A percentile compares a stretch with the other conserved stretches of the same genome.
These are phyloP conservation scores for Vaccinium vitisidaea DNA, from an alignment of 148 eudicot genomes.

Conservation along the genomic window DNA sequence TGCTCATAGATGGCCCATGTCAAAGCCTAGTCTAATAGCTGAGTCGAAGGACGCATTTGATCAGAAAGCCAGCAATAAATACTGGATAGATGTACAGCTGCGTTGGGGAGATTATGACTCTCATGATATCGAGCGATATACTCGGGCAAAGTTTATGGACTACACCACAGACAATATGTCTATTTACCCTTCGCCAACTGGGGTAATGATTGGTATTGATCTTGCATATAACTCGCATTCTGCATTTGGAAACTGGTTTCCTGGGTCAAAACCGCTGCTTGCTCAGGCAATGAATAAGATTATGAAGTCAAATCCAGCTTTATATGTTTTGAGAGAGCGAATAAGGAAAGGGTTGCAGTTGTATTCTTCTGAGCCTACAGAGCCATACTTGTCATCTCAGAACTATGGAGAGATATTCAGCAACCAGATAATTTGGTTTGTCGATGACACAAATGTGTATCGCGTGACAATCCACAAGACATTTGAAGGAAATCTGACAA, in stretches of 20 bases:
- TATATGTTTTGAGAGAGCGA: conserved; percentile 93
- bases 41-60: conserved; percentile 99
- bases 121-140: conserved; percentile 98
- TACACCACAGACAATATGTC: conserved; percentile 99
- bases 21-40: conserved; percentile 94
- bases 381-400: conserved; percentile 96
- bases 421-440: conserved; percentile 73
- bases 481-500: conserved; percentile 96
- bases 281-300: conserved; percentile 99
- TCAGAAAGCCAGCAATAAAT: conserved; percentile 96
- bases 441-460: conserved; percentile 98
- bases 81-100: conserved; percentile 98
- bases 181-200: conserved; percentile 92
- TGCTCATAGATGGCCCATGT: conserved; percentile 99
- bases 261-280: conserved; percentile 96
- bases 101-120: conserved; percentile 99
- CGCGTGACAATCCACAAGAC: conserved; percentile 99
- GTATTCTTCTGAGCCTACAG: conserved; percentile 99
- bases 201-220: conserved; percentile 82
- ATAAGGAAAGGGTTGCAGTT: conserved; percentile 95
- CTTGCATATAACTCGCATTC: conserved; percentile 99
- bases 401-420: conserved; percentile 98
- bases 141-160: conserved; percentile 97
- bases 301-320: conserved; percentile 99
- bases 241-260: conserved; percentile 99